Percentiles rank a stretch among this genome's conserved stretches.
Evolutionary conservation across 768 basidiomycete species (phyloP).

Genomic region (Lactarius deliciosus): DNA sequence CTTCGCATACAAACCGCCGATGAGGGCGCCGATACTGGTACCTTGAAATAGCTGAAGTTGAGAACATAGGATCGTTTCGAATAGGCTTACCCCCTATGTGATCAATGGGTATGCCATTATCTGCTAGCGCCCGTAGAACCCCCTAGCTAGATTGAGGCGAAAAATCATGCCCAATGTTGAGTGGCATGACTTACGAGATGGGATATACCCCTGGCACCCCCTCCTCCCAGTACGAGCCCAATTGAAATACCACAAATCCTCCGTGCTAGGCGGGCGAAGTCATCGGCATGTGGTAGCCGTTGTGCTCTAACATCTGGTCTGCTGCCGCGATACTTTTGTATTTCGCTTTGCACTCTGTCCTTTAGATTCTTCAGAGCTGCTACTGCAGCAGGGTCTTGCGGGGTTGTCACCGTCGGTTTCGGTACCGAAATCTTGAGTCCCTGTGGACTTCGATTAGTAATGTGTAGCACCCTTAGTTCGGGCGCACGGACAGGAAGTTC

Average conservation of each 20-base stretch:
- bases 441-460: slow-evolving; percentile 40
- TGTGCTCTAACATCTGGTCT: slow-evolving; percentile 63
- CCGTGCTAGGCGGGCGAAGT: slow-evolving; percentile 89
- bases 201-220: slow-evolving; percentile 90
- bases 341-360: slow-evolving; percentile 85
- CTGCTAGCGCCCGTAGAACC: slow-evolving; percentile 88
- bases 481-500: slow-evolving; percentile 67
- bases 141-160: slow-evolving; percentile 51
- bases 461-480: not conserved
- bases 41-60: slow-evolving; percentile 39
- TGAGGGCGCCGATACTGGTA: slow-evolving; percentile 88
- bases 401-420: slow-evolving; percentile 50
- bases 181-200: slow-evolving; percentile 52
- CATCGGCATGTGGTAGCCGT: slow-evolving; percentile 79
- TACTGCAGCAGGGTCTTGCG: slow-evolving; percentile 85
- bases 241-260: slow-evolving; percentile 91
- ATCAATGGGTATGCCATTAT: slow-evolving; percentile 91
- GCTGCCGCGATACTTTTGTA: slow-evolving; percentile 81
- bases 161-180: slow-evolving; percentile 37
- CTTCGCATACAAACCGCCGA: slow-evolving; percentile 93
- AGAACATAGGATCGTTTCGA: not conserved
- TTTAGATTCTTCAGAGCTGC: slow-evolving; percentile 89
- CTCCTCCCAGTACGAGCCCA: slow-evolving; percentile 93
- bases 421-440: slow-evolving; percentile 67
- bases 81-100: slow-evolving; percentile 69